Conservation (phyloP, 2,329 filamentous ascomycete species). For the Camptophora hylomeconis region DNA sequence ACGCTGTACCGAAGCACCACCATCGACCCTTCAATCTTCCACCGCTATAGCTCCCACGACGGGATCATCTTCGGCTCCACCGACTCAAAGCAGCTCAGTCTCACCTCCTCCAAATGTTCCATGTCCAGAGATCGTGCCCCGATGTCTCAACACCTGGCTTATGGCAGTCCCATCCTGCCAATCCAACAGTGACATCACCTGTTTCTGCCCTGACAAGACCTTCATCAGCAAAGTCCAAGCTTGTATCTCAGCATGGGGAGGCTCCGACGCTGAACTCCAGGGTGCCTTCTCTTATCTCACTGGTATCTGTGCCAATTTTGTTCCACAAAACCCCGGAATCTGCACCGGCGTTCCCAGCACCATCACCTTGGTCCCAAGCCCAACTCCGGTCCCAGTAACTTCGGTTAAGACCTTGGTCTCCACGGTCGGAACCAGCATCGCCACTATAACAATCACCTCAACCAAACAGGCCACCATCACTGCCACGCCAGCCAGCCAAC, state of each 20-base stretch:
- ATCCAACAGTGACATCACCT: slow-evolving; percentile 68
- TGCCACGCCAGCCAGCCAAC: slow-evolving; percentile 11
- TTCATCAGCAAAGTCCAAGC: slow-evolving; percentile 70
- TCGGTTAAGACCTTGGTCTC: slow-evolving; percentile 25
- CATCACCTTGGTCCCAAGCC: slow-evolving; percentile 41
- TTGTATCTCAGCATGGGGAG: slow-evolving; percentile 68
- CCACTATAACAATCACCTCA: slow-evolving; percentile 22
- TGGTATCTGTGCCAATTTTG: slow-evolving; percentile 72
- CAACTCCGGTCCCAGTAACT: slow-evolving; percentile 31
- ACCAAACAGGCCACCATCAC: slow-evolving; percentile 9
- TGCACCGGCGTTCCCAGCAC: slow-evolving; percentile 58
- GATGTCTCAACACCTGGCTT: slow-evolving; percentile 87
- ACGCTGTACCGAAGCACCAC: slow-evolving; percentile 8
- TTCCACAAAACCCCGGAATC: slow-evolving; percentile 56
- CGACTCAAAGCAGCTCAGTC: slow-evolving; percentile 7
- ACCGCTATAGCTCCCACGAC: neutral
- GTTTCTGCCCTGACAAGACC: slow-evolving; percentile 71
- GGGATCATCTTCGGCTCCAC: slow-evolving; percentile 12
- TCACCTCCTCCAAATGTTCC: slow-evolving; percentile 20
- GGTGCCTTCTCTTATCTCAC: slow-evolving; percentile 72
- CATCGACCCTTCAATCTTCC: no score
- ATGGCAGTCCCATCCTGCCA: slow-evolving; percentile 54
- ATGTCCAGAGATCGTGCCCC: slow-evolving; percentile 62
- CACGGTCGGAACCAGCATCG: slow-evolving; percentile 32
- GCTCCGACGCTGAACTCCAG: slow-evolving; percentile 51